phyloP scores from a whole-genome alignment of 73 alveolate genomes.

The Blepharisma japonicum region DNA sequence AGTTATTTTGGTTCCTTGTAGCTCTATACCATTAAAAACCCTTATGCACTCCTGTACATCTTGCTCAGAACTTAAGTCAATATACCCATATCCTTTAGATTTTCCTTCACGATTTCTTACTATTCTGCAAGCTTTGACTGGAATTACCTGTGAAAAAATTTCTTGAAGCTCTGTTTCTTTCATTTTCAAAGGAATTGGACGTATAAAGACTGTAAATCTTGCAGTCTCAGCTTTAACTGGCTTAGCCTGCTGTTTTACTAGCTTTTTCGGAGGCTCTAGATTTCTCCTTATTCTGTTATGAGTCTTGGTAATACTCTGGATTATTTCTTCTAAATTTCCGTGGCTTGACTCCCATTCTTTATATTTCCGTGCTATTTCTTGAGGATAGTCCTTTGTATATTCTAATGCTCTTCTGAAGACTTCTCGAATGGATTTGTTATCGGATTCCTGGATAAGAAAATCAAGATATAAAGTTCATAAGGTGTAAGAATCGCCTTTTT shows the following conservation, averaged over 20 bases:
- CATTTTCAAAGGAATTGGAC: not conserved
- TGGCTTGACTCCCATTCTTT: not conserved
- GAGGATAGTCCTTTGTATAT: not conserved
- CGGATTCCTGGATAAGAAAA: not conserved
- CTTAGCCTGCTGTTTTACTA: not conserved
- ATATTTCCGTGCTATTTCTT: not conserved
- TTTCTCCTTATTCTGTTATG: slow-evolving; percentile 1
- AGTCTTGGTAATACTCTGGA: not conserved
- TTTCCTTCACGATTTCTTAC: slow-evolving; percentile 26
- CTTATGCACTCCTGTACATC: not conserved
- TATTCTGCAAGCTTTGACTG: slow-evolving; percentile 10
- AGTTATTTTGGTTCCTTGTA: not conserved
- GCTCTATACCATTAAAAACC: not conserved
- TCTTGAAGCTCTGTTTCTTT: slow-evolving; percentile 8
- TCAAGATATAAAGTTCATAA: not conserved
- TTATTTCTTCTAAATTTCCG: not conserved
- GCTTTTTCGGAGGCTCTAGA: not conserved
- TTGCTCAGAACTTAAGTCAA: not conserved
- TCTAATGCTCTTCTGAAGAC: slow-evolving; percentile 19
- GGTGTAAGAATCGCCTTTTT: not conserved
- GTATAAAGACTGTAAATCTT: not conserved
- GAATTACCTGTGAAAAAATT: not conserved
- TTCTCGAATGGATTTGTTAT: not conserved
- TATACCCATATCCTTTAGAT: not conserved
- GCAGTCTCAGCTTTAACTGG: not conserved